Evolutionary conservation across 768 basidiomycete species (phyloP), one percentile per base, ranked within the genome.

Genomic region (Lyophyllum semitale): DNA sequence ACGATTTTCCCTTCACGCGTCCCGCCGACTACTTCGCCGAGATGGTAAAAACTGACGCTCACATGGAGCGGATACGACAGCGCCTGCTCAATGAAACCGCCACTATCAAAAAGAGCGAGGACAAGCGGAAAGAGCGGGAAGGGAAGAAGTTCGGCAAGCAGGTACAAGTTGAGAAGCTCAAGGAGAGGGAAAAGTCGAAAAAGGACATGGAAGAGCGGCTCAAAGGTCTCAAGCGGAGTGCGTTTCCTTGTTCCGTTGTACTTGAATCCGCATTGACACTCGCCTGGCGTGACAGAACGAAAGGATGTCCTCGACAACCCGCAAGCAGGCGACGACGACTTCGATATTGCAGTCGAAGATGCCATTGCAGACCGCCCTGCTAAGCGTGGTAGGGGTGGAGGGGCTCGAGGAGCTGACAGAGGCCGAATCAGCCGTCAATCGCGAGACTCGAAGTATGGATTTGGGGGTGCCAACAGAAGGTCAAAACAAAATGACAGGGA

Each of bases 91-190:
- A 98, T 71, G 97, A 98, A 70, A 75, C 78, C 23, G 91, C 93
- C 0, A 80, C 82, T 1, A 94, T 98, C 62, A 95, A 97, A 71
- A 91, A 90, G 70, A 83, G 89, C 55, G 96, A 98, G 67, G 90
- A 93, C 51, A 95, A 93, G 65, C 84, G 90, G 60, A 89, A 87
- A 63, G 92, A 98, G 71, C 81, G 97, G 43, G 91, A 97, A 65
- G 89, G 93, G 52, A 98, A 98, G 79, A 98, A 98, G 78, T 97
- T 93, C 66, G 96, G 96, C 23, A 99, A 98, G 71, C 93, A 98
- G 71, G 93, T 98, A 11, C 97, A 99, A 73, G 73, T 91, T 33
- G 95, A 98, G 77, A 95, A 95, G 71, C 78, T 93, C 60, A 92
- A 93, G 69, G 93, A 96, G 76, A 78, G 96, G 42, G 89, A 95